phyloP scores from a whole-genome alignment of 345 rosid species.

The Ricinus communis region DNA sequence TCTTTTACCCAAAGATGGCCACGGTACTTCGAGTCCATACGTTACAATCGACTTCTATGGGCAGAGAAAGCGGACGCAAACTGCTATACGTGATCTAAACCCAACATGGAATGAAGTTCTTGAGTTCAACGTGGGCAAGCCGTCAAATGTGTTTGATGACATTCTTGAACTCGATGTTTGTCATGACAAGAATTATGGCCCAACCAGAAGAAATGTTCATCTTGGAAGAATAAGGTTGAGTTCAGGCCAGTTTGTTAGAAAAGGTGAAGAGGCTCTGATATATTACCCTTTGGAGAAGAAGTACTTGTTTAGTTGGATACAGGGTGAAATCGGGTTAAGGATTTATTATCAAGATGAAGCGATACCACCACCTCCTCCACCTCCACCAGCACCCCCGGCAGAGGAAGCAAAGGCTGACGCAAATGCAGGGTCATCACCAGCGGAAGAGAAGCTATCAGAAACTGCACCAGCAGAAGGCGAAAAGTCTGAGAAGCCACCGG shows the following conservation, averaged over 20 bases:
- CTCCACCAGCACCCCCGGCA: conserved; percentile 24
- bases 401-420: conserved; percentile 34
- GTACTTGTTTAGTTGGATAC: conserved; percentile 52
- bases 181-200: conserved; percentile 75
- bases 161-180: conserved; percentile 66
- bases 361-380: conserved; percentile 8
- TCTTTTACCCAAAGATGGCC: conserved; percentile 76
- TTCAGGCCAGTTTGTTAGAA: conserved; percentile 66
- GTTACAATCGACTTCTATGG: conserved; percentile 77
- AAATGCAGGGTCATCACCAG: conserved; percentile 2
- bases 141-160: conserved; percentile 58
- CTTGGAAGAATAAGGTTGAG: conserved; percentile 68
- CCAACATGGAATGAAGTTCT: conserved; percentile 77
- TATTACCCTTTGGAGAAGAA: conserved; percentile 70
- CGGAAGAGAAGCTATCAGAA: conserved; percentile 18
- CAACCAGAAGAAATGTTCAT: conserved; percentile 57
- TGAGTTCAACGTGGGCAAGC: conserved; percentile 61
- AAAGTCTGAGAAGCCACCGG: neutral
- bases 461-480: conserved; percentile 5
- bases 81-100: conserved; percentile 59
- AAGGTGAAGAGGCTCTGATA: conserved; percentile 84
- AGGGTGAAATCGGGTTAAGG: conserved; percentile 77
- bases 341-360: conserved; percentile 60
- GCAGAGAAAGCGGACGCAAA: conserved; percentile 58
- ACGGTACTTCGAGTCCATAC: conserved; percentile 86